Evolutionary conservation across 2,329 filamentous ascomycete species (phyloP).

Genomic region (Stagonosporopsis vannaccii): DNA sequence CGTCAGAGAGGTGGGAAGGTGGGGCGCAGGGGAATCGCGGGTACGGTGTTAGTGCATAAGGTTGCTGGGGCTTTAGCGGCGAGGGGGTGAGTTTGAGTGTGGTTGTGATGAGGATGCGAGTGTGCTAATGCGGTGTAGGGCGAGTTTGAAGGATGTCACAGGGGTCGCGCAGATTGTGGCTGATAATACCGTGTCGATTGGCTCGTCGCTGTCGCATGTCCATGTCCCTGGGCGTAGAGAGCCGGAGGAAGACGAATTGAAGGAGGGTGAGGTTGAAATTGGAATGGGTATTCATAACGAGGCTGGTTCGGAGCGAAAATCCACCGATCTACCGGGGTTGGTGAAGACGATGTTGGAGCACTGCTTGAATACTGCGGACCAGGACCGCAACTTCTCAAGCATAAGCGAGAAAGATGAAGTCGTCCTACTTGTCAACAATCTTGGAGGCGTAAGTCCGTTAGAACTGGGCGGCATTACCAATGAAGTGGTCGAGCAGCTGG

Average conservation of each 20-base stretch:
- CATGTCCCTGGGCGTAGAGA: constrained; percentile 83
- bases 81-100: constrained; percentile 59
- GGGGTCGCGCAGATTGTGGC: constrained; percentile 74
- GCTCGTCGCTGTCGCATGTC: constrained; percentile 87
- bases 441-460: constrained; percentile 75
- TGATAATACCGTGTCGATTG: constrained; percentile 82
- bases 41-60: constrained; percentile 91
- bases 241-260: constrained; percentile 65
- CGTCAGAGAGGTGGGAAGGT: constrained; percentile 86
- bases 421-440: constrained; percentile 76
- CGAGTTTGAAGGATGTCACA: constrained; percentile 72
- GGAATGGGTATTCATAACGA: constrained; percentile 82
- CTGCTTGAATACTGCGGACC: constrained; percentile 67
- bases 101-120: background rate
- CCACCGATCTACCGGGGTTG: constrained; percentile 51
- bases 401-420: constrained; percentile 68
- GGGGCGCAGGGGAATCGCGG: constrained; percentile 86
- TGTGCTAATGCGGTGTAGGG: constrained; percentile 38
- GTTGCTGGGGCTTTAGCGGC: constrained; percentile 84
- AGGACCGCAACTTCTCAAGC: constrained; percentile 73
- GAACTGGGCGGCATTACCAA: constrained; percentile 76
- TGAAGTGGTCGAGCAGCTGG: constrained; percentile 70
- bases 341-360: constrained; percentile 70
- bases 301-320: constrained; percentile 54
- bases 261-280: constrained; percentile 67